These are phyloP conservation scores for Leccinum ochraceum DNA, from an alignment of 768 basidiomycete species.

Conservation along the genomic window DNA sequence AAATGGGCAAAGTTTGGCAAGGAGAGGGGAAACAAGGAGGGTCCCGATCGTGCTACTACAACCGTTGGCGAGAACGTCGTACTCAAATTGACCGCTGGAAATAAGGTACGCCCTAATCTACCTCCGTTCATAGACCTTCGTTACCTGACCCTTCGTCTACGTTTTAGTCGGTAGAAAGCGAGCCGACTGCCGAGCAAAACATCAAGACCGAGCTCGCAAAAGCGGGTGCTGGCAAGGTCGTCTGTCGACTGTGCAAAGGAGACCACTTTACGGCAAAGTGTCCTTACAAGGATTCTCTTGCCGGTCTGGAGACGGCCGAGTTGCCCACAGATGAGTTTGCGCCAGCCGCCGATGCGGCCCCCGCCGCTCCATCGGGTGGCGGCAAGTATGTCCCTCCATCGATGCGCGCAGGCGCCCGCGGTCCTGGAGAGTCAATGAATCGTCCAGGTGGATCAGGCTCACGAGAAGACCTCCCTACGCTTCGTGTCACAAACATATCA, in stretches of 20 bases:
- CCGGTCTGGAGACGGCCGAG: constrained; percentile 64
- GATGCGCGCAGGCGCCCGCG: constrained; percentile 72
- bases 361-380: constrained; percentile 48
- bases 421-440: constrained; percentile 74
- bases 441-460: constrained; percentile 45
- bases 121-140: background rate
- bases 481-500: constrained; percentile 96
- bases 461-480: constrained; percentile 92
- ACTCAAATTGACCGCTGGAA: constrained; percentile 62
- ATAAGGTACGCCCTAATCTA: constrained; percentile 47
- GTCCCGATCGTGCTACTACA: constrained; percentile 92
- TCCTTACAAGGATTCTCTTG: constrained; percentile 94
- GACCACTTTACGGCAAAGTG: constrained; percentile 98
- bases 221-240: constrained; percentile 83
- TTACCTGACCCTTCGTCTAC: background rate
- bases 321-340: constrained; percentile 39
- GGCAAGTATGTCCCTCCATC: constrained; percentile 96
- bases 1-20: constrained; percentile 93
- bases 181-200: constrained; percentile 62
- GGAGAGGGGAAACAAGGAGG: constrained; percentile 83
- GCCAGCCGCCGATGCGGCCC: constrained; percentile 35
- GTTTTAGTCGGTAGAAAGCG: constrained; percentile 60
- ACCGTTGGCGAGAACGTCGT: constrained; percentile 80
- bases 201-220: constrained; percentile 67
- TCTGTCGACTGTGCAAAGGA: constrained; percentile 93